Base-by-base conservation (phyloP, 75 land plant species). In the Pinus taeda region DNA sequence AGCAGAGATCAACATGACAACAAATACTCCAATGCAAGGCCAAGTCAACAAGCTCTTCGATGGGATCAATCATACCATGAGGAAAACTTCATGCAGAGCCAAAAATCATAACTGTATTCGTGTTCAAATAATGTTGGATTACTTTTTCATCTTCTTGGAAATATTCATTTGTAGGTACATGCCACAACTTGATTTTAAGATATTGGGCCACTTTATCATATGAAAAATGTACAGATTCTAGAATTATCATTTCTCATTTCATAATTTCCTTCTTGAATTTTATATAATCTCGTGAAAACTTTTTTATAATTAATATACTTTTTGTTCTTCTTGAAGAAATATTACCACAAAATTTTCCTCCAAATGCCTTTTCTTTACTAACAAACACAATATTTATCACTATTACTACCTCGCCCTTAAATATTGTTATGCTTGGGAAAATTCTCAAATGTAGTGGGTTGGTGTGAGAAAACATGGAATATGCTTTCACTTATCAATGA, bases 181-280 rank as follows among this genome's bases (percentile, higher is more conserved):
- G 92, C 83, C 91, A 77, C 74, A 96, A 53, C 81, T 92, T 97
- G 63, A 97, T 94, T 57, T 97, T 89, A 71, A 97, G 92, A 77
- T 97, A 97, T 74, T 97, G 97, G 49, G 99, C 98, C 64, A 93
- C 99, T 83, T 97, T 95, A 76, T 97, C 97, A 91, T 97, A 97
- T 62, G 99, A 98, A 77, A 98, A 97, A 78, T 97, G 99, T 57
- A 98, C 98, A 79, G 95, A 95, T 77, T 80, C 99, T 57, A 98
- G 80, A 79, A 97, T 97, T 71, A 97, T 75, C 99, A 97, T 95
- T 85, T 97, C 99, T 60, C 98, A 98, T 24, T 80, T 89, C 72
- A 79, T 84, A 22, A 97, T 95, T 37, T 95, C 99, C 75, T 83
- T 95, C 60, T 86, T 89, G 13, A 79, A 71, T 81, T 80, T 90